Evolutionary conservation across 371 early-diverging fungal species (phyloP), one percentile per base, ranked within the genome.

Genomic region (Mortierella sp.): DNA sequence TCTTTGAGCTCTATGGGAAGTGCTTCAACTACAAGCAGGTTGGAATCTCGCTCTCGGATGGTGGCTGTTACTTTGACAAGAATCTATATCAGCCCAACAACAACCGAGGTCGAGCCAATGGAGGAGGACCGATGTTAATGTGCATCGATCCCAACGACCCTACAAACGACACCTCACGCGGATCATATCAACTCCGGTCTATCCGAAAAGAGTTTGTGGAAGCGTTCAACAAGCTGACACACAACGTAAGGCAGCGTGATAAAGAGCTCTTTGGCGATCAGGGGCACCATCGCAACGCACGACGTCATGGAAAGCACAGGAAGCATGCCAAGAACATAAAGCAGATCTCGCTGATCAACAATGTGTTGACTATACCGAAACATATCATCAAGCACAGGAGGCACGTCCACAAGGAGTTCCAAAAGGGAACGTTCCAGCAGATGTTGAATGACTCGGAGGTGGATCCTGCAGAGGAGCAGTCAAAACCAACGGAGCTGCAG

Each of bases 1-100:
- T 98, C 60, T 87, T 99, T 31, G 95, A 98, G 70, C 84, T 97
- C n/a, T 99, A 97, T 78, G 99, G 99, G 4, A 67, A 80, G 19
- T 69, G 83, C 7, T 95, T 97, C 70, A 91, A 92, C 66, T 85
- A 89, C 58, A 79, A 78, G 21, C 59, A 78, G 1, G 86, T 92
- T 19, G 95, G 93, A 9, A 84, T 98, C 50, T 72, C 80, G 31
- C 83, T 94, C 1, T 57, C 44, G 0, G 80, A 86, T 17, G 79
- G 81, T 15, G 91, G 15, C n/a, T 34, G n/a, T 3, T 19, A 32
- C 23, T 51, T 51, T 15, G 12, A 32, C n/a, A 30, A 51, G 32
- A n/a, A 24, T 23, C 50, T 4, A 31, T 21, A 12, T 14, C 32
- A 46, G 37, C 21, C 11, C 54, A 37, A 11, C 11, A 21, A 24